These are phyloP conservation scores for Chlamydomonas sp. DNA, from an alignment of 139 green algal genomes.

Conservation along the genomic window DNA sequence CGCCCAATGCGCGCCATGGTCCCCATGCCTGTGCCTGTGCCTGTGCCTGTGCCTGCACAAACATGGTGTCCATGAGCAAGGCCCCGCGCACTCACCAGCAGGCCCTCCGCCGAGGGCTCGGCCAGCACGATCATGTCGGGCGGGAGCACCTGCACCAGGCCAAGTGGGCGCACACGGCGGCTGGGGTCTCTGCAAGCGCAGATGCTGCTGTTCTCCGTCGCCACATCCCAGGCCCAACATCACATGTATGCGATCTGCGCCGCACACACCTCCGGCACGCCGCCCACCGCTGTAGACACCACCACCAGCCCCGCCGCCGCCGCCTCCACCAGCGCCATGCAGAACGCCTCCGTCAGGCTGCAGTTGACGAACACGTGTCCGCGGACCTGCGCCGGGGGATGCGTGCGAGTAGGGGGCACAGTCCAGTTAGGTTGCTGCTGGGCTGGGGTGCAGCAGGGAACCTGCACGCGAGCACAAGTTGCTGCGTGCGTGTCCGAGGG, in stretches of 20 bases:
- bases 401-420: not conserved
- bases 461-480: too few species aligned
- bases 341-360: constrained; percentile 97
- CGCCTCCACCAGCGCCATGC: constrained; percentile 97
- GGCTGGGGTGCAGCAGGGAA: not conserved
- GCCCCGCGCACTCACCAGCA: constrained; percentile 47
- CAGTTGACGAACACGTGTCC: constrained; percentile 93
- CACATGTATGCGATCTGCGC: not conserved
- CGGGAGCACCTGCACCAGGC: constrained; percentile 82
- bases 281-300: constrained; percentile 92
- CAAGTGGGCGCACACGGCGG: not conserved
- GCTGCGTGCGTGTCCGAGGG: too few species aligned
- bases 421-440: not conserved
- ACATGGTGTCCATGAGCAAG: too few species aligned
- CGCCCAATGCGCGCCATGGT: too few species aligned
- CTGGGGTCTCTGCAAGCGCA: not conserved
- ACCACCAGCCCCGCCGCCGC: constrained; percentile 88
- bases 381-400: constrained; percentile 18
- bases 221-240: not conserved
- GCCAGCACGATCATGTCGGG: constrained; percentile 87
- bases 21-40: too few species aligned
- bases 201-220: not conserved
- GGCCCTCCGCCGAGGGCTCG: constrained; percentile 72
- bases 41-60: too few species aligned
- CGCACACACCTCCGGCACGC: constrained; percentile 88